These are phyloP conservation scores for Tetrapyrgos nigripes DNA, from an alignment of 1,284 basidiomycete genomes.

Conservation along the genomic window DNA sequence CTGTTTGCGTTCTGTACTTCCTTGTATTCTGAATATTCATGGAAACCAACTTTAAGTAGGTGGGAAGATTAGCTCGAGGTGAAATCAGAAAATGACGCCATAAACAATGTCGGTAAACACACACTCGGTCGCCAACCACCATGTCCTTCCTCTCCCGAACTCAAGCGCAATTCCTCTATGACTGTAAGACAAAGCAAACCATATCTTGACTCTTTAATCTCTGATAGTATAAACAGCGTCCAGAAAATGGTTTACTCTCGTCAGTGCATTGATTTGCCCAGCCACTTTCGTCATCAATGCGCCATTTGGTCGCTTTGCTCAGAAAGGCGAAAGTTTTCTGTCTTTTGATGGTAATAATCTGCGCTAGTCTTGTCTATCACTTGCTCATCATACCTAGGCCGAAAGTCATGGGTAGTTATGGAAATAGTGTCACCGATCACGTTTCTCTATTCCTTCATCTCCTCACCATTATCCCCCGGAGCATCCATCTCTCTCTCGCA, in stretches of 20 bases:
- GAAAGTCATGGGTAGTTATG: constrained; percentile 84
- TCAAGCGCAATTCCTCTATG: background rate
- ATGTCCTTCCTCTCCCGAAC: background rate
- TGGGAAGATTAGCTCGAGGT: too few relatives aligned
- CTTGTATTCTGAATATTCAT: too few relatives aligned
- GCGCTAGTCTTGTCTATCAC: background rate
- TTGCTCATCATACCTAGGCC: constrained; percentile 33
- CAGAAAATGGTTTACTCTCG: constrained; percentile 25
- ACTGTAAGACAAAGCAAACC: constrained; percentile 1
- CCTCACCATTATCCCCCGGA: constrained; percentile 49
- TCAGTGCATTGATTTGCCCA: constrained; percentile 26
- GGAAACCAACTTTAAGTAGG: too few relatives aligned
- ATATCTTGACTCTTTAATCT: background rate
- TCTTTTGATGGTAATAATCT: constrained; percentile 57
- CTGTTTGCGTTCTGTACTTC: too few relatives aligned
- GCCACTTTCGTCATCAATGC: constrained; percentile 59
- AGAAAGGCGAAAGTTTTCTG: constrained; percentile 49
- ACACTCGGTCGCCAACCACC: too few relatives aligned
- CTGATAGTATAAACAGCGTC: background rate
- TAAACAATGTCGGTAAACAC: too few relatives aligned
- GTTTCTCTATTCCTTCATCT: constrained; percentile 59
- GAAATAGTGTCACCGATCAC: constrained; percentile 78
- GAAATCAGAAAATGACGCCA: too few relatives aligned
- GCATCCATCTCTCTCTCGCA: constrained; percentile 42
- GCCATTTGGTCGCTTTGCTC: constrained; percentile 81